Evolutionary conservation across 345 rosid genomes (phyloP), one percentile per base, ranked within the genome.

Genomic region (Kernera saxatilis): DNA sequence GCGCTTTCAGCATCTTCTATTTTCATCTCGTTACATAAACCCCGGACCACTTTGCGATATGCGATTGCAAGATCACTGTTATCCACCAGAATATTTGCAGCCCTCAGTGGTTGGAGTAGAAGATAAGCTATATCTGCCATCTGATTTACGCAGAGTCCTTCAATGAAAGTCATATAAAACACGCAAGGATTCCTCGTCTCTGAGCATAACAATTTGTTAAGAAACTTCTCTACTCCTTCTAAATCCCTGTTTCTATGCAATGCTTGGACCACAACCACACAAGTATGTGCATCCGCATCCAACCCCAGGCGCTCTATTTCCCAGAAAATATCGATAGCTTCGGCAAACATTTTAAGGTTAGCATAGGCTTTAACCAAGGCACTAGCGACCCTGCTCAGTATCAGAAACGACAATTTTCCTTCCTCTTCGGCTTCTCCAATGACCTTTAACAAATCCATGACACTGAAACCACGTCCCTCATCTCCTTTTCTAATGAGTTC

Each of bases 1-100:
- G 82, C 80, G 6, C 14, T 10, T 39, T 82, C 82, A 56, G 96
- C 98, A 10, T 71, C 82, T 33, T 88, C 77, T 37, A 87, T 5
- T 30, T 77, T 87, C 84, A 57, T 73, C 77, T 90, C 89, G 22
- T 71, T 52, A 30, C 92, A 88, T 18, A 93, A 79, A 29, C 90
- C 86, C 37, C 71, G 76, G 63, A 88, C 73, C 39, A 88, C 84
- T 65, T 71, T 75, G 12, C 74, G 50, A 74, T 77, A 88, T 15
- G 81, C 84, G 29, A 69, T 77, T 32, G 49, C 58, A 37, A 73
- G 77, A 48, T n/a, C 60, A 10, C 51, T 64, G 2, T 11, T 60
- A 58, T 69, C 82, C 40, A 87, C 48, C 44, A 82, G 86, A 64
- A 84, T 25, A 2, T 77, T 78, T 6, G 75, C 82, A 9, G n/a